Evolutionary conservation across 2,329 filamentous ascomycete species (phyloP).

Genomic region (Pseudocercospora musae): DNA sequence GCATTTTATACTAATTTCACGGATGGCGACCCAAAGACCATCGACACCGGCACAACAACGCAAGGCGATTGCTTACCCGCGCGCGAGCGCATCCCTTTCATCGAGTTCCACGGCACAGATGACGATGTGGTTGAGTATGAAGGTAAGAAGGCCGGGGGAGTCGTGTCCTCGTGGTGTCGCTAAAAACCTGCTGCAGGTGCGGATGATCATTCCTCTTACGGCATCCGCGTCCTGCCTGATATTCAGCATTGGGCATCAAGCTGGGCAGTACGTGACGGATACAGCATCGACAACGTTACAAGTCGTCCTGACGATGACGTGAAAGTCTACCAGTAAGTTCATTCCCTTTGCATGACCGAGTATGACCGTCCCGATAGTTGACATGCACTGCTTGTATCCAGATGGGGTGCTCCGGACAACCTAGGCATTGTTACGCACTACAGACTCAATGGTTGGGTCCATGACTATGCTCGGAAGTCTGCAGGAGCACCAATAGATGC

Average conservation of each 20-base stretch:
- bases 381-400: not conserved
- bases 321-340: slow-evolving; percentile 2
- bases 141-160: slow-evolving; percentile 12
- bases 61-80: slow-evolving; percentile 23
- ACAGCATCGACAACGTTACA: slow-evolving; percentile 31
- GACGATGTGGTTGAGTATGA: slow-evolving; percentile 41
- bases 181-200: slow-evolving; percentile 13
- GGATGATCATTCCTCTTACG: slow-evolving; percentile 10
- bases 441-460: slow-evolving; percentile 34
- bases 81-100: slow-evolving; percentile 35
- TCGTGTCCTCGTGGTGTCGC: no score
- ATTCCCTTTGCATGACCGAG: not conserved
- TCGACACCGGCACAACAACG: slow-evolving; percentile 25
- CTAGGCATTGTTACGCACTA: slow-evolving; percentile 39
- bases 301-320: slow-evolving; percentile 19
- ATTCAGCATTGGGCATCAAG: slow-evolving; percentile 33
- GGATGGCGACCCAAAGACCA: slow-evolving; percentile 22
- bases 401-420: slow-evolving; percentile 27
- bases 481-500: slow-evolving; percentile 25
- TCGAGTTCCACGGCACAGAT: slow-evolving; percentile 44
- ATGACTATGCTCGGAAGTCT: slow-evolving; percentile 30
- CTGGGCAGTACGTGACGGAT: slow-evolving; percentile 37
- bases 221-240: slow-evolving; percentile 14
- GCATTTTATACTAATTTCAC: slow-evolving; percentile 41
- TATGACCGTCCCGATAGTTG: not conserved